Conservation (phyloP, 1,139 yeast genomes). For the Hanseniaspora gamundiae region DNA sequence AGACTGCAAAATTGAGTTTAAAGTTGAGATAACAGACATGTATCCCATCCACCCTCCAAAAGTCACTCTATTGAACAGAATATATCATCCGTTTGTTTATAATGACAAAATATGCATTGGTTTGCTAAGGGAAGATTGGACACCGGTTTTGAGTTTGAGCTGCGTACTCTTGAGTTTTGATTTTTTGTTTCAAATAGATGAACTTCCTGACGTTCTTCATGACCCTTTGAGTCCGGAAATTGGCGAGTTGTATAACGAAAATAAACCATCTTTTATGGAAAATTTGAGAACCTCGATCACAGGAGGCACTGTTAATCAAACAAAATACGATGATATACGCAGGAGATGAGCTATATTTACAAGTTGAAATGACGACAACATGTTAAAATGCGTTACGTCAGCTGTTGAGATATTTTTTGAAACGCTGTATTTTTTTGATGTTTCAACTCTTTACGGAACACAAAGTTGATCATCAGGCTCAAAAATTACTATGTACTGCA, state of each 20-base stretch:
- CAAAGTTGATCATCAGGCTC: too few relatives aligned
- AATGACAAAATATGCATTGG: slow-evolving; percentile 78
- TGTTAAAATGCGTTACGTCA: too few relatives aligned
- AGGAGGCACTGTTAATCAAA: slow-evolving; percentile 54
- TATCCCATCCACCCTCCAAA: slow-evolving; percentile 94
- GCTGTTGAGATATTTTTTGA: too few relatives aligned
- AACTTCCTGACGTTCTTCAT: slow-evolving; percentile 74
- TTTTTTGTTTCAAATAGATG: slow-evolving; percentile 43
- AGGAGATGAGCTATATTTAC: too few relatives aligned
- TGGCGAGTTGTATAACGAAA: slow-evolving; percentile 57
- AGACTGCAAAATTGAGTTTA: not conserved
- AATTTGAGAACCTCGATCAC: slow-evolving; percentile 57
- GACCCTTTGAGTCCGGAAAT: slow-evolving; percentile 92
- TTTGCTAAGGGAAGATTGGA: slow-evolving; percentile 90
- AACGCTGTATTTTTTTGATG: too few relatives aligned
- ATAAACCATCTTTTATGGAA: slow-evolving; percentile 41
- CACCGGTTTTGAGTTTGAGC: slow-evolving; percentile 78
- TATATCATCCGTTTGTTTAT: slow-evolving; percentile 92
- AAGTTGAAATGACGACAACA: too few relatives aligned
- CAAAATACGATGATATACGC: slow-evolving; percentile 54
- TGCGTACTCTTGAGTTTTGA: slow-evolving; percentile 76
- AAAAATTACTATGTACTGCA: too few relatives aligned
- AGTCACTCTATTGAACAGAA: slow-evolving; percentile 55
- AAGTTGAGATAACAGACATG: slow-evolving; percentile 31
- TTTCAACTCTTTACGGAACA: too few relatives aligned